Conservation (phyloP, 2,329 filamentous ascomycete species). For the Helotiales sp. region DNA sequence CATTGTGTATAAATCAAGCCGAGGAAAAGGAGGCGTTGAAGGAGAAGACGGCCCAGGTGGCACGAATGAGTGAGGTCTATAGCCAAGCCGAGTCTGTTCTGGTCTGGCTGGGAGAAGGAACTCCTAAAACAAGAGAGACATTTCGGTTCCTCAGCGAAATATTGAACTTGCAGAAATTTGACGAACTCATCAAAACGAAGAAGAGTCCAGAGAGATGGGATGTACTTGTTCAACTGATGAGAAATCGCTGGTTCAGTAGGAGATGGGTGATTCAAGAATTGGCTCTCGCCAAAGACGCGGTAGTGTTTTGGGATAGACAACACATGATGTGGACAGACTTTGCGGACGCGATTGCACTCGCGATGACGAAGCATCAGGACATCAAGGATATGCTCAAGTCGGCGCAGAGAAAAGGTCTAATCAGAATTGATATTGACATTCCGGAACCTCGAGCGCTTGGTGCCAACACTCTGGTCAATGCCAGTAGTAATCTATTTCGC, state of each 20-base stretch:
- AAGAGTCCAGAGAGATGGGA: conserved; percentile 21
- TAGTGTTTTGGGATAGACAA: conserved; percentile 37
- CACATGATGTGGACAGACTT: conserved; percentile 40
- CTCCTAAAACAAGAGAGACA: not conserved
- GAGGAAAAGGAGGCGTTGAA: not conserved
- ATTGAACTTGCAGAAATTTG: conserved; percentile 2
- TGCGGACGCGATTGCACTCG: conserved; percentile 22
- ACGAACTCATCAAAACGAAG: conserved; percentile 35
- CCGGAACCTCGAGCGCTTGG: conserved; percentile 5
- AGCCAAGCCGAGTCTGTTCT: conserved; percentile 8
- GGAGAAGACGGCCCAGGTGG: conserved; percentile 13
- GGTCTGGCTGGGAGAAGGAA: conserved; percentile 13
- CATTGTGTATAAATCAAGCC: conserved; percentile 19
- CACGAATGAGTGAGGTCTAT: conserved; percentile 15
- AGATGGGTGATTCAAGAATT: conserved; percentile 44
- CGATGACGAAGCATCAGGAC: not conserved
- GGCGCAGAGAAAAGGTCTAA: not conserved
- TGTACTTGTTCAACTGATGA: conserved; percentile 16
- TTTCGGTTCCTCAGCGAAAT: conserved; percentile 3
- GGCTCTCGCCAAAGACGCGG: conserved; percentile 36
- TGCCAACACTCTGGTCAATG: conserved; percentile 18
- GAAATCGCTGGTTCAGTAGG: conserved; percentile 38
- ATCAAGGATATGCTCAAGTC: not conserved
- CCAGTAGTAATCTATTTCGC: conserved; percentile 19
- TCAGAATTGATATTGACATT: not conserved